Base-by-base conservation (phyloP, 176 grass and related monocot genomes). In the Chloris gayana region DNA sequence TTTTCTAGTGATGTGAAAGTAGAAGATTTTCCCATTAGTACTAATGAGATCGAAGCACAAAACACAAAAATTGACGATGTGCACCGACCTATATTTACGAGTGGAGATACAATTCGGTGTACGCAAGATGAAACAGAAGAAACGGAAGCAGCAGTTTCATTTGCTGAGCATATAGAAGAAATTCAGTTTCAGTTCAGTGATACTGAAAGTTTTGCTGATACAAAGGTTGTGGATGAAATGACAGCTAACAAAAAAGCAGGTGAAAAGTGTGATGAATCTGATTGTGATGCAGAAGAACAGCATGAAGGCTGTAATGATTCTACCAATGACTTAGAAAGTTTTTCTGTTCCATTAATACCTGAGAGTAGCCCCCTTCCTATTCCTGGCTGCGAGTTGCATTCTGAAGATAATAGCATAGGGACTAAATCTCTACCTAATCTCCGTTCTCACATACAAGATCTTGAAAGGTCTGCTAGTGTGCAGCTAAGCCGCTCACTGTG, bases 151-250 rank as follows among this genome's bases (percentile, higher is more conserved):
- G 29, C 34, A 76, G 81, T 82, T 51, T 63, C 86, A 14, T 75
- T 72, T 54, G 86, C 86, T 81, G 84, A 89, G 67, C 80, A 73
- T 62, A 74, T 71, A 76, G 95, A 93, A 39, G 92, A 98, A 77
- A 83, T 82, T 74, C 92, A 92, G 78, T 98, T 98, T 58, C 81
- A 87, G 33, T 92, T 91, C 79, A 93, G 86, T 83, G 95, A 91
- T 51, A 72, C 45, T 57, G 90, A 89, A 76, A 82, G 72, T 85
- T 89, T 83, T 87, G n/a, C 46, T n/a, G 83, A 87, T 72, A 80
- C 56, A 87, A 85, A 89, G 30, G 85, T 57, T 19, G 50, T 57
- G 71, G 74, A 73, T 82, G 72, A 76, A 17, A 4, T 37, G 61
- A 63, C 24, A 78, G 62, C 70, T 77, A 42, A 78, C 69, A 78